Conservation (phyloP, 805 yeast species). For the Yarrowia bubula region DNA sequence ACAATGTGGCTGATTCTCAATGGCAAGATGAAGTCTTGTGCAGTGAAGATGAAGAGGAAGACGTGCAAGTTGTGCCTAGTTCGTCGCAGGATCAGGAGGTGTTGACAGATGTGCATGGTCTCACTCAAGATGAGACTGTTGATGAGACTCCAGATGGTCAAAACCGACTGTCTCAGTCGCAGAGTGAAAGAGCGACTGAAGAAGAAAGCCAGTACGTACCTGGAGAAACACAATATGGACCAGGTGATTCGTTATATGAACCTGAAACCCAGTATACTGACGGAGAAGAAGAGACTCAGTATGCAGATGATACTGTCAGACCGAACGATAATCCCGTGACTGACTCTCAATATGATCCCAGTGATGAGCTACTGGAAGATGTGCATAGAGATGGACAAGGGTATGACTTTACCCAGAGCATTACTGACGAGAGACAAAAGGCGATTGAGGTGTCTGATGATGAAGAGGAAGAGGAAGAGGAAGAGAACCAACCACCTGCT, state of each 20-base stretch:
- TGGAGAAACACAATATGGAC: not conserved
- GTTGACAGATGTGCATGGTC: not conserved
- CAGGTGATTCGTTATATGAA: not conserved
- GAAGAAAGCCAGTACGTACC: not conserved
- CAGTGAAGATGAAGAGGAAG: constrained; percentile 1
- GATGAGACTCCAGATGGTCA: constrained; percentile 3
- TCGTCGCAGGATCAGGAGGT: constrained; percentile 6
- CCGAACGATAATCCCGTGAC: not conserved
- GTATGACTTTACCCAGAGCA: not conserved
- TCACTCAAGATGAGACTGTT: not conserved
- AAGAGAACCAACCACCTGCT: not conserved
- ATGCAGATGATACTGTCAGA: no score
- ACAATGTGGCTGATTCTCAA: constrained; percentile 1
- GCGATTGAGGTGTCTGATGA: not conserved
- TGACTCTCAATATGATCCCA: not conserved
- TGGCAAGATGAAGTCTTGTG: constrained; percentile 1
- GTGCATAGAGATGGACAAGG: constrained; percentile 17
- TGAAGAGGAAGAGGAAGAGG: not conserved
- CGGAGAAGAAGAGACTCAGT: not conserved
- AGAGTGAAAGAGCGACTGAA: not conserved
- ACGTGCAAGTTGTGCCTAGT: not conserved
- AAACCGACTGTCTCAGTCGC: no score
- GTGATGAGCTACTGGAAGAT: not conserved
- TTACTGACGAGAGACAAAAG: not conserved
- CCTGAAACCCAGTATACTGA: not conserved